Evolutionary conservation across 83 land plant species (phyloP), one percentile per base, ranked within the genome.

Genomic region (Picea mariana): DNA sequence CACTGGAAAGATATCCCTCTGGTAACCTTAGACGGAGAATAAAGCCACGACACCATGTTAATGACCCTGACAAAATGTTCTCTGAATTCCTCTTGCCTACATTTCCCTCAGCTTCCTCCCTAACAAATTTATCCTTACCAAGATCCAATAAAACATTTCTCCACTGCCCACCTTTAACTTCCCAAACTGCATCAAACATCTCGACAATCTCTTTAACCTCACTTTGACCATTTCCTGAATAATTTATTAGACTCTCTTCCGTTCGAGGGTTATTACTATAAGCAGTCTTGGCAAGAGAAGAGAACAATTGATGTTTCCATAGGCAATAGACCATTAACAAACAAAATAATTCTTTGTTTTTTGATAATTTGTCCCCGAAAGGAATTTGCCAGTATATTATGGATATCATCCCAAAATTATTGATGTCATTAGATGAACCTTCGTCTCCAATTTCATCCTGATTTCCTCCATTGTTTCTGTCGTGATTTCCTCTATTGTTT

Each of bases 121-220:
- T 80, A 63, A 89, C 81, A 79, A 91, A 94, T 9, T 66, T 93
- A 79, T 94, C 96, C 79, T 83, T 81, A 8, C 80, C 65, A 18
- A 66, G 26, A 87, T 95, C 89, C 9, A 86, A 78, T 7, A 85
- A 40, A 26, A 95, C 83, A 68, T 83, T 86, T 18, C 68, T 90
- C 94, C 94, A 81, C 81, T 86, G 88, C 63, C 98, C 91, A 21
- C 95, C 94, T 64, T 77, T 89, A 9, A 95, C 90, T 83, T 92
- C 94, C 93, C 93, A 95, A 12, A 93, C 81, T 52, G 60, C 72
- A 77, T 81, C 84, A 20, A 65, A 49, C 8, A 27, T 63, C 5
- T 82, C 80, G 15, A 3, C 84, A 9, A 52, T 81, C 26, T 61
- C 64, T 42, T n/a, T 21, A 20, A 9, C 42, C 49, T 38, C 8